Evolutionary conservation across 192 early-diverging fungal species (phyloP).

Genomic region (Backusella parvicylindrica): DNA sequence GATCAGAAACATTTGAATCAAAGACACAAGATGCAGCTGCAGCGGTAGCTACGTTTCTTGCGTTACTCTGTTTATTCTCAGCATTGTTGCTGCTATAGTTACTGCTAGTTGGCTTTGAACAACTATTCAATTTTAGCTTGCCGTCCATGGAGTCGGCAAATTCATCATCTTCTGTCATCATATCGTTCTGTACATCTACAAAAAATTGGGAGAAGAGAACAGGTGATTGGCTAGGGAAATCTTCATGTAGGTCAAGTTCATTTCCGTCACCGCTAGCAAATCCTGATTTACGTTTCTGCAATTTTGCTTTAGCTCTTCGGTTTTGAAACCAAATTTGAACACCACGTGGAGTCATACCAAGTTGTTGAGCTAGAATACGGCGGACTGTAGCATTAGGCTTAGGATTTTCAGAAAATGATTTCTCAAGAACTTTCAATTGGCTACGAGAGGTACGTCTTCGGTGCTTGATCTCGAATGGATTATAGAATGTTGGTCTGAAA

Average conservation of each 20-base stretch:
- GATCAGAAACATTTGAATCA: background rate
- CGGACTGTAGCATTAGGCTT: conserved; percentile 68
- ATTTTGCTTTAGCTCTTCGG: conserved; percentile 82
- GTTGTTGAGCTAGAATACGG: conserved; percentile 54
- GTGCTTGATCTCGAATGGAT: conserved; percentile 76
- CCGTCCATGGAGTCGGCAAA: background rate
- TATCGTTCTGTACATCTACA: conserved; percentile 1
- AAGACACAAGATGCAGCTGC: conserved; percentile 9
- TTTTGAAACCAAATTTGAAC: conserved; percentile 91
- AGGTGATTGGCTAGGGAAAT: background rate
- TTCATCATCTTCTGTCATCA: background rate
- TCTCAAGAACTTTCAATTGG: conserved; percentile 73
- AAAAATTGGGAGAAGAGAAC: conserved; percentile 20
- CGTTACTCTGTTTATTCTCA: background rate
- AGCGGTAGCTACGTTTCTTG: background rate
- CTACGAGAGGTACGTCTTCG: conserved; percentile 69
- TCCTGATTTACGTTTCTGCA: conserved; percentile 38
- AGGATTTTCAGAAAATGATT: conserved; percentile 56
- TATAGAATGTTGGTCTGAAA: conserved; percentile 71
- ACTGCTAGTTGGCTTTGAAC: background rate
- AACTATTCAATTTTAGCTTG: background rate
- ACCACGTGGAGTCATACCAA: conserved; percentile 67
- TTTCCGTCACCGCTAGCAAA: background rate
- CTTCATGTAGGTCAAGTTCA: background rate
- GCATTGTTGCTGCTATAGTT: background rate